A percentile compares a stretch with the other conserved stretches of the same genome.
Conservation (phyloP, 1,284 basidiomycete genomes). For the Ceratobasidium sp. region DNA sequence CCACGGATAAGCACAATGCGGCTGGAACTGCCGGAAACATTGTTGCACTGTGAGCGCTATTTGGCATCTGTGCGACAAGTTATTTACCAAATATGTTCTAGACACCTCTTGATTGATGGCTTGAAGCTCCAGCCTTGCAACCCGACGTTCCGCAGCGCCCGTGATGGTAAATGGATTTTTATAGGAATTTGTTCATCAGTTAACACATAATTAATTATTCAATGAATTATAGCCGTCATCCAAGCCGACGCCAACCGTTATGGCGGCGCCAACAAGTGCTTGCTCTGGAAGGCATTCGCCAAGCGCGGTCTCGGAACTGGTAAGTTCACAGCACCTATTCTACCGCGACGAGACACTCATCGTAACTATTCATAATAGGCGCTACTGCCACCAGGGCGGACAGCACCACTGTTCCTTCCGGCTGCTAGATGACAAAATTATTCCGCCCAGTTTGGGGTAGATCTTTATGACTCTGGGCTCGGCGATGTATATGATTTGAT, state of each 20-base stretch:
- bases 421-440: slow-evolving; percentile 34
- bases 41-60: slow-evolving; percentile 31
- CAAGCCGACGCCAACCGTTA: slow-evolving; percentile 49
- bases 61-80: not conserved
- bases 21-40: slow-evolving; percentile 46
- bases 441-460: slow-evolving; percentile 18
- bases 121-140: slow-evolving; percentile 49
- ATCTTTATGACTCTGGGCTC: slow-evolving; percentile 2
- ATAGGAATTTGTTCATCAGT: not conserved
- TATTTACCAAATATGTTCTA: not conserved
- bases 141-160: slow-evolving; percentile 46
- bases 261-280: slow-evolving; percentile 48
- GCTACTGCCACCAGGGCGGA: slow-evolving; percentile 42
- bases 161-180: slow-evolving; percentile 29
- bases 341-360: too few species aligned
- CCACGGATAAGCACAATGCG: slow-evolving; percentile 22
- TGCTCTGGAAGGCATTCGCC: slow-evolving; percentile 46
- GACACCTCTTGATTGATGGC: slow-evolving; percentile 41
- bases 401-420: slow-evolving; percentile 41
- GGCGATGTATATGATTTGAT: slow-evolving; percentile 3
- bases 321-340: too few species aligned
- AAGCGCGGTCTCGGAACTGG: slow-evolving; percentile 46
- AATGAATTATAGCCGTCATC: slow-evolving; percentile 36
- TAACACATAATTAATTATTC: not conserved
- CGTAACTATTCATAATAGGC: not conserved